Conservation (phyloP, 768 basidiomycete genomes). For the Rhizopogon vesiculosus region DNA sequence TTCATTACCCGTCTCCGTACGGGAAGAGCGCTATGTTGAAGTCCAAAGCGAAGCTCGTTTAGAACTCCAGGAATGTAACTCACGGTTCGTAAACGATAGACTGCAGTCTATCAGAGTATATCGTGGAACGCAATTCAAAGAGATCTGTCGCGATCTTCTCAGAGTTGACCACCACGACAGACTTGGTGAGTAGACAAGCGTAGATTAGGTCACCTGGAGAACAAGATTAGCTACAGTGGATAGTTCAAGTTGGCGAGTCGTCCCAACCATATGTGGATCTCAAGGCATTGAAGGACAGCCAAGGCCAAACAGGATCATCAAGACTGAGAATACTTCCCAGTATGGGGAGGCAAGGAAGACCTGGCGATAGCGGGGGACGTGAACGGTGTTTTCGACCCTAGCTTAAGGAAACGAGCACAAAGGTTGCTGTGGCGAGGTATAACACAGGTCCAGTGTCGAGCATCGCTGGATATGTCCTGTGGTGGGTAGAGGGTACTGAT, state of each 20-base stretch:
- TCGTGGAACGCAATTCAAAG: conserved; percentile 31
- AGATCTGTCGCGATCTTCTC: conserved; percentile 26
- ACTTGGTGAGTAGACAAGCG: conserved; percentile 20
- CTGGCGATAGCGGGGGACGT: conserved; percentile 8
- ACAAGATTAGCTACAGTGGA: neutral
- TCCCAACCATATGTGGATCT: conserved; percentile 7
- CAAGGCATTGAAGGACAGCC: conserved; percentile 14
- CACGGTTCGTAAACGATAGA: neutral
- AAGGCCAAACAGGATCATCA: conserved; percentile 3
- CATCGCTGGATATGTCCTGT: too few relatives aligned
- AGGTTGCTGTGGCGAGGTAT: too few relatives aligned
- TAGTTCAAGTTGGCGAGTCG: neutral
- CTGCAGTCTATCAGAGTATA: conserved; percentile 31
- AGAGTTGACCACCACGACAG: conserved; percentile 29
- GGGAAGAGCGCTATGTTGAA: neutral
- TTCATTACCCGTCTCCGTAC: neutral
- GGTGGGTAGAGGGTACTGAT: too few relatives aligned
- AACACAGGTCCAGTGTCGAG: too few relatives aligned
- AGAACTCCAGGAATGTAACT: neutral
- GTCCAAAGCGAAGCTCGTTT: neutral
- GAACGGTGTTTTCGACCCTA: too few relatives aligned
- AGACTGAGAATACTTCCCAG: conserved; percentile 13
- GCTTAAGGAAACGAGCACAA: too few relatives aligned
- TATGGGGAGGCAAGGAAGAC: conserved; percentile 11
- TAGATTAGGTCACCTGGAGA: conserved; percentile 24